Evolutionary conservation across 768 basidiomycete genomes (phyloP).

Genomic region (Termitomyces sp.): DNA sequence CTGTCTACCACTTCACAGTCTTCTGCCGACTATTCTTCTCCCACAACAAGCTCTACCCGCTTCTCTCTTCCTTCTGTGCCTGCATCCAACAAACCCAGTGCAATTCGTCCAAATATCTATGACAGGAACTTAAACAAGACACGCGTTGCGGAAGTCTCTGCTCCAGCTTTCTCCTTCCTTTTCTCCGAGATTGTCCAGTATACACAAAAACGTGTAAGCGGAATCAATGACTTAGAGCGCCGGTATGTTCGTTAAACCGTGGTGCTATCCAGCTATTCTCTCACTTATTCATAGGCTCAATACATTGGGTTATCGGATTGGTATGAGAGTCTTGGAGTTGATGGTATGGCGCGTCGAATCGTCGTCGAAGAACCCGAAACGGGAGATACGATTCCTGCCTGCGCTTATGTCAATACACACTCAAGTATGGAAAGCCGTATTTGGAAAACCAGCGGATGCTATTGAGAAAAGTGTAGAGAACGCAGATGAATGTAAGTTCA

Average conservation of each 20-base stretch:
- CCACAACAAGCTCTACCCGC: slow-evolving; percentile 56
- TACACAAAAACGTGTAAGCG: slow-evolving; percentile 91
- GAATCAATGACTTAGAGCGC: slow-evolving; percentile 92
- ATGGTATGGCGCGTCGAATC: slow-evolving; percentile 77
- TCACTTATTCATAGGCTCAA: slow-evolving; percentile 56
- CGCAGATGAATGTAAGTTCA: slow-evolving; percentile 81
- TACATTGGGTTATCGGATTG: slow-evolving; percentile 89
- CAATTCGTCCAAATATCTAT: slow-evolving; percentile 71
- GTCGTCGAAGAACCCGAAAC: slow-evolving; percentile 82
- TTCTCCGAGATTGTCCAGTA: slow-evolving; percentile 95
- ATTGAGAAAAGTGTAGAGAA: slow-evolving; percentile 96
- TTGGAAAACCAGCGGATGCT: slow-evolving; percentile 89
- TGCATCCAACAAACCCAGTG: slow-evolving; percentile 28
- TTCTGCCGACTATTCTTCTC: slow-evolving; percentile 45
- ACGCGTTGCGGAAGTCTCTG: slow-evolving; percentile 75
- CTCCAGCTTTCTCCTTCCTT: slow-evolving; percentile 81
- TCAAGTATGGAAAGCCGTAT: slow-evolving; percentile 92
- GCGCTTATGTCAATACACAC: slow-evolving; percentile 93
- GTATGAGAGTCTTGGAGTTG: slow-evolving; percentile 80
- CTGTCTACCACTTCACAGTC: slow-evolving; percentile 57
- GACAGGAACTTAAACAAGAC: slow-evolving; percentile 89
- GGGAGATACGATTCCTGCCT: slow-evolving; percentile 86
- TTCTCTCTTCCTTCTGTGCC: slow-evolving; percentile 54
- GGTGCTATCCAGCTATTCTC: not conserved
- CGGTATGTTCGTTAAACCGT: slow-evolving; percentile 45